Evolutionary conservation across 768 basidiomycete genomes (phyloP).

Genomic region (Lactifluus hygrophoroides): DNA sequence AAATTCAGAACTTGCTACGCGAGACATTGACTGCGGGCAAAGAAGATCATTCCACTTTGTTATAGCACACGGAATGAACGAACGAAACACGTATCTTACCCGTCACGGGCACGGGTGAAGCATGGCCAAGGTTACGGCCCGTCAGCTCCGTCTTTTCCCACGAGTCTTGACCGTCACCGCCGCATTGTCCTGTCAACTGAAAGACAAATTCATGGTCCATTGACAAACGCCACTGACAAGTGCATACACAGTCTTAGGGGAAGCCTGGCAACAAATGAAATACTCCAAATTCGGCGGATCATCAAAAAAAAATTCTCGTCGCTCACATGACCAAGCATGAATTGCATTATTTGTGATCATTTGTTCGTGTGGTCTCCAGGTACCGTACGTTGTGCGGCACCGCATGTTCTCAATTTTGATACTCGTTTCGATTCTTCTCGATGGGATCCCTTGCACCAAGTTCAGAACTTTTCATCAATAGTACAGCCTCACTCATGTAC

Average conservation of each 20-base stretch:
- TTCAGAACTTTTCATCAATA: neutral
- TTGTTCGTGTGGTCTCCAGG: neutral
- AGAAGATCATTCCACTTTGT: no score
- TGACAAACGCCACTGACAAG: neutral
- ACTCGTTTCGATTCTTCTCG: neutral
- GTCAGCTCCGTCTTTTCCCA: no score
- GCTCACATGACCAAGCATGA: neutral
- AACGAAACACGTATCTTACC: no score
- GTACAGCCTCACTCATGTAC: neutral
- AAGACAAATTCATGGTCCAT: neutral
- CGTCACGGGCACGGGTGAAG: no score
- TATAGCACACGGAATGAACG: no score
- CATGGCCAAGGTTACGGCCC: neutral
- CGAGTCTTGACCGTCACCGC: no score
- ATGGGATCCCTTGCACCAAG: neutral
- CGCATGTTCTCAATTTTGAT: neutral
- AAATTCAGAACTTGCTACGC: neutral
- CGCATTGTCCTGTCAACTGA: neutral
- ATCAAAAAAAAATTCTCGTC: neutral
- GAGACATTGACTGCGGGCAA: no score
- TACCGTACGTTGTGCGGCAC: neutral
- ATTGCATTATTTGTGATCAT: no score
- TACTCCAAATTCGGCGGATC: neutral
- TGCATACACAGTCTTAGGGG: neutral
- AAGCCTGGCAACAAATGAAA: conserved; percentile 3